Conservation (phyloP, 805 yeast genomes). For the Hanseniaspora clermontiae region DNA sequence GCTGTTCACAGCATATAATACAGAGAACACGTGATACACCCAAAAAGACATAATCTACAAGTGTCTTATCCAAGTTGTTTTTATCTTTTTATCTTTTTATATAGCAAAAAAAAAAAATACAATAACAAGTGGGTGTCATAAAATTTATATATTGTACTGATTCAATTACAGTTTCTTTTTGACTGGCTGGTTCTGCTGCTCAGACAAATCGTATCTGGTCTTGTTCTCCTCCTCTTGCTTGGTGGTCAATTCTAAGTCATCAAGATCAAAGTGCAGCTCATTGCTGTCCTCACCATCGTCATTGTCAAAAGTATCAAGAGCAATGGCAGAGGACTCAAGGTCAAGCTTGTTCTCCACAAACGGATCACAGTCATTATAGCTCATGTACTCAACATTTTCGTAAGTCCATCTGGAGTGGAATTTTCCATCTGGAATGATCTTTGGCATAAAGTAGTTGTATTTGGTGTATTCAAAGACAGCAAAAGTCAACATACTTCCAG, state of each 20-base stretch:
- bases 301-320: background rate
- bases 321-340: conserved; percentile 3
- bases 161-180: too few relatives aligned
- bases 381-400: conserved; percentile 7
- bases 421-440: conserved; percentile 6
- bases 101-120: too few relatives aligned
- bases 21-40: too few relatives aligned
- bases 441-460: conserved; percentile 50
- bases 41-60: too few relatives aligned
- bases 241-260: conserved; percentile 6
- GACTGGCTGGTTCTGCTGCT: background rate
- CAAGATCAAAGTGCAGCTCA: conserved; percentile 10
- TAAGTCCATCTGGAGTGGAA: conserved; percentile 15
- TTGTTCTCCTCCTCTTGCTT: conserved; percentile 11
- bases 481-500: conserved; percentile 79
- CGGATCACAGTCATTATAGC: conserved; percentile 9
- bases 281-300: background rate
- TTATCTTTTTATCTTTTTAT: too few relatives aligned
- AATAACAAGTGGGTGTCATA: too few relatives aligned
- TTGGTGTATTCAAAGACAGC: conserved; percentile 57
- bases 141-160: too few relatives aligned
- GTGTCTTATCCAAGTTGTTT: too few relatives aligned
- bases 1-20: too few relatives aligned
- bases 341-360: conserved; percentile 7
- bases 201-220: background rate